phyloP scores from a whole-genome alignment of 169 alveolate genomes.

The Blepharisma undulans region DNA sequence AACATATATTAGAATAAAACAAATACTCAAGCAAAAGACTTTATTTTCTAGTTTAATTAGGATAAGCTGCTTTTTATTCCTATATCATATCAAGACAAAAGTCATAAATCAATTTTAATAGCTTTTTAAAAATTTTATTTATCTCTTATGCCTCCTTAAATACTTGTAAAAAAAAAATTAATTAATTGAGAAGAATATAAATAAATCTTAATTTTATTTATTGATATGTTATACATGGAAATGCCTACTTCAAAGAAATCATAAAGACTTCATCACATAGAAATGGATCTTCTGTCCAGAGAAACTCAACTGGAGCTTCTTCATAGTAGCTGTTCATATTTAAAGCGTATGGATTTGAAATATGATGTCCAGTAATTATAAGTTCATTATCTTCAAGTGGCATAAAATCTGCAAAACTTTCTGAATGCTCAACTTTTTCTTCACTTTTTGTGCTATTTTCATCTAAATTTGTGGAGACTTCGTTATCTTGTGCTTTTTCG shows the following conservation, averaged over 20 bases:
- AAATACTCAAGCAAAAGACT: no score
- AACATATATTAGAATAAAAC: no score
- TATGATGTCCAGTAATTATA: conserved; percentile 1
- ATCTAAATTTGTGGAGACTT: neutral
- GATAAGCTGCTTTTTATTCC: no score
- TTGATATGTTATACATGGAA: neutral
- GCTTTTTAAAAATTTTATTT: no score
- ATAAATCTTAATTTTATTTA: no score
- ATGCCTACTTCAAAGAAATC: neutral
- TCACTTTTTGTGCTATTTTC: neutral
- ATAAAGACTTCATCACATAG: conserved; percentile 23
- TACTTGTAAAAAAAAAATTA: no score
- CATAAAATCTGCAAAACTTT: neutral
- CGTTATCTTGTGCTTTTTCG: neutral
- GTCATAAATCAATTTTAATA: no score
- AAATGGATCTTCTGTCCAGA: neutral
- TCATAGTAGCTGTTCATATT: neutral
- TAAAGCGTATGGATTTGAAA: neutral
- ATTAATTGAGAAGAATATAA: no score
- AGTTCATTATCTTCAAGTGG: neutral
- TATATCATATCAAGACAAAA: no score
- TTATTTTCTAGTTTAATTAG: no score
- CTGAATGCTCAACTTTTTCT: neutral
- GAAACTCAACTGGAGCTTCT: conserved; percentile 36
- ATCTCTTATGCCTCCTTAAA: no score